Percentiles rank a stretch among this genome's conserved stretches.
Evolutionary conservation across 495 filamentous ascomycete genomes (phyloP).

Genomic region (Diplogelasinospora grovesii): DNA sequence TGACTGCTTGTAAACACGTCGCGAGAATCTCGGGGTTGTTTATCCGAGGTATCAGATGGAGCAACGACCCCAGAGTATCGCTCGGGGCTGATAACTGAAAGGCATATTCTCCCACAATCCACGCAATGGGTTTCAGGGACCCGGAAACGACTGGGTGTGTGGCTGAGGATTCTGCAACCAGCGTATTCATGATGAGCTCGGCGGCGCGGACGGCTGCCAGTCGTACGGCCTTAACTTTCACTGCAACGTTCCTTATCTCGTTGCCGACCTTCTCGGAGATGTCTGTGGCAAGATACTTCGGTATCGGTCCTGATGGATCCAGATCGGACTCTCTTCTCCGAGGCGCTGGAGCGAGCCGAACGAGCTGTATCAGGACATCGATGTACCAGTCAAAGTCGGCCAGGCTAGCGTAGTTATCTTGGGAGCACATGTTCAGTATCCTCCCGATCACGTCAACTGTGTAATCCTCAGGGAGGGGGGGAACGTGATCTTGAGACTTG

Average conservation of each 20-base stretch:
- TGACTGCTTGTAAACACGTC: slow-evolving; percentile 76
- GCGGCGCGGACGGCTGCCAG: slow-evolving; percentile 74
- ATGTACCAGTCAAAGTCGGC: slow-evolving; percentile 97
- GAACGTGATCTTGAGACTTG: slow-evolving; percentile 28
- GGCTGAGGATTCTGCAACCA: slow-evolving; percentile 34
- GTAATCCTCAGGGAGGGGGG: slow-evolving; percentile 72
- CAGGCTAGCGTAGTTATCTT: slow-evolving; percentile 77
- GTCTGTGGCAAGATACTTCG: slow-evolving; percentile 32
- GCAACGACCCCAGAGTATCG: slow-evolving; percentile 60
- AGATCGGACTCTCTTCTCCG: slow-evolving; percentile 24
- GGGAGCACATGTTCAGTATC: slow-evolving; percentile 86
- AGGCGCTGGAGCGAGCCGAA: slow-evolving; percentile 58
- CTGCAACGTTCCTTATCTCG: slow-evolving; percentile 80
- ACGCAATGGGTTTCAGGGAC: slow-evolving; percentile 65
- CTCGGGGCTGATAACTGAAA: slow-evolving; percentile 57
- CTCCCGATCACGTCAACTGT: slow-evolving; percentile 66
- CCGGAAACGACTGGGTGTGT: slow-evolving; percentile 40
- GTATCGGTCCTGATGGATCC: slow-evolving; percentile 35
- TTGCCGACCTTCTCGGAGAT: slow-evolving; percentile 68
- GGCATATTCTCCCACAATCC: slow-evolving; percentile 85
- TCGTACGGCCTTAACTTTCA: slow-evolving; percentile 81
- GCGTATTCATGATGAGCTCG: slow-evolving; percentile 58
- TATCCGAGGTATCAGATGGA: slow-evolving; percentile 59
- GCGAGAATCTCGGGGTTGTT: slow-evolving; percentile 52
- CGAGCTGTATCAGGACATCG: slow-evolving; percentile 70